phyloP scores from a whole-genome alignment of 2,329 filamentous ascomycete genomes.

The Aspergillus pseudoterreus region DNA sequence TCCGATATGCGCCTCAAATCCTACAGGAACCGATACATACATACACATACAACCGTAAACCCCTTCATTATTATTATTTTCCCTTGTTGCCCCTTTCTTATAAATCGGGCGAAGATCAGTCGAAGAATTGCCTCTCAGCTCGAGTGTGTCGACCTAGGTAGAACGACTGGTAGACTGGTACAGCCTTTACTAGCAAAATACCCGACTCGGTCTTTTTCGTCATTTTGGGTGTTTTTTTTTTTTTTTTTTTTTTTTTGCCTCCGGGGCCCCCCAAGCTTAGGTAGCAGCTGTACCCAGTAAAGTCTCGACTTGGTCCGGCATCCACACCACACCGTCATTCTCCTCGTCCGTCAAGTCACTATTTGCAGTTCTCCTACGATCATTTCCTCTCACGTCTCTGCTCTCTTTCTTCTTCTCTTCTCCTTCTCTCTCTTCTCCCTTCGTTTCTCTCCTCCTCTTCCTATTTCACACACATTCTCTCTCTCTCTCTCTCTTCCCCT shows the following conservation, averaged over 20 bases:
- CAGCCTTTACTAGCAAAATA: too few relatives aligned
- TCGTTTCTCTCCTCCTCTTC: slow-evolving; percentile 1
- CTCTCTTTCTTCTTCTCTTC: background rate
- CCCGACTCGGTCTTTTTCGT: too few relatives aligned
- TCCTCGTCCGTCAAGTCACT: slow-evolving; percentile 9
- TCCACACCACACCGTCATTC: slow-evolving; percentile 27
- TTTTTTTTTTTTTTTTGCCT: slow-evolving; percentile 1
- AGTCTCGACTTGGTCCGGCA: slow-evolving; percentile 3
- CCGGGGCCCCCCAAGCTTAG: slow-evolving; percentile 13
- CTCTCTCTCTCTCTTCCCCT: slow-evolving; percentile 1
- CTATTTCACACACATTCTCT: background rate
- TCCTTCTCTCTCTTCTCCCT: background rate
- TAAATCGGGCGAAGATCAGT: too few relatives aligned
- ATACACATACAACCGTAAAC: background rate
- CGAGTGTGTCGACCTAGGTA: too few relatives aligned
- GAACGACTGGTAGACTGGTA: too few relatives aligned
- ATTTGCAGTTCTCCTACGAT: slow-evolving; percentile 20
- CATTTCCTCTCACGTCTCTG: slow-evolving; percentile 15
- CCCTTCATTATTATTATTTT: background rate
- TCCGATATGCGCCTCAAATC: background rate
- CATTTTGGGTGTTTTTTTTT: too few relatives aligned
- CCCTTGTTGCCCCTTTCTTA: background rate
- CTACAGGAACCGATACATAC: background rate
- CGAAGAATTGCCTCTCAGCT: too few relatives aligned
- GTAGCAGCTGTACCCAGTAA: slow-evolving; percentile 12